These are phyloP conservation scores for Tricholomella constricta DNA, from an alignment of 768 basidiomycete species.

Conservation along the genomic window DNA sequence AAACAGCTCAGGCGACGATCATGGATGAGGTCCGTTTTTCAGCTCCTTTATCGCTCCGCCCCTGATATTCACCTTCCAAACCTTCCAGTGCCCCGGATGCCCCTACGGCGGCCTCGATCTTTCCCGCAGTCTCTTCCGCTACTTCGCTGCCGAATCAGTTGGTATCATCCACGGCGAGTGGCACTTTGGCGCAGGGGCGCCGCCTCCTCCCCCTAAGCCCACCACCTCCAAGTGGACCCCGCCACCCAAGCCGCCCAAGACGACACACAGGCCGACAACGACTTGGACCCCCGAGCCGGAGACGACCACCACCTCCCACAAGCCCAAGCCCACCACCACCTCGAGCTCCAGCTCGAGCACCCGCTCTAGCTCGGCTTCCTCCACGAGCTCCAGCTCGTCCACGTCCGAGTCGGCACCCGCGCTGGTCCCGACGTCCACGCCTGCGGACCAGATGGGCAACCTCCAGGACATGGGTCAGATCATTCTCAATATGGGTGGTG, in stretches of 20 bases:
- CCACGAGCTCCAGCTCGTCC: conserved; percentile 8
- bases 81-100: conserved; percentile 9
- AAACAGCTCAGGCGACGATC: conserved; percentile 56
- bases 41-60: background rate
- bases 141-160: conserved; percentile 42
- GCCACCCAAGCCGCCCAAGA: conserved; percentile 13
- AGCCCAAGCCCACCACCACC: conserved; percentile 17
- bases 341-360: conserved; percentile 7
- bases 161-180: conserved; percentile 56
- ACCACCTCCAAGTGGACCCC: conserved; percentile 17
- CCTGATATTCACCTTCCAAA: background rate
- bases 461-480: conserved; percentile 34
- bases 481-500: conserved; percentile 38
- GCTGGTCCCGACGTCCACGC: conserved; percentile 2
- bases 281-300: conserved; percentile 18
- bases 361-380: conserved; percentile 23
- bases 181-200: conserved; percentile 35
- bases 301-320: conserved; percentile 22
- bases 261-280: conserved; percentile 16
- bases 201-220: conserved; percentile 23
- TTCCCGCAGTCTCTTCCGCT: conserved; percentile 53
- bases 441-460: conserved; percentile 29
- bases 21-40: conserved; percentile 51
- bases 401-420: conserved; percentile 2
- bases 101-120: conserved; percentile 61